Percentiles rank a stretch among this genome's conserved stretches.
phyloP scores from a whole-genome alignment of 768 basidiomycete species.

The Hemileccinum impolitum region DNA sequence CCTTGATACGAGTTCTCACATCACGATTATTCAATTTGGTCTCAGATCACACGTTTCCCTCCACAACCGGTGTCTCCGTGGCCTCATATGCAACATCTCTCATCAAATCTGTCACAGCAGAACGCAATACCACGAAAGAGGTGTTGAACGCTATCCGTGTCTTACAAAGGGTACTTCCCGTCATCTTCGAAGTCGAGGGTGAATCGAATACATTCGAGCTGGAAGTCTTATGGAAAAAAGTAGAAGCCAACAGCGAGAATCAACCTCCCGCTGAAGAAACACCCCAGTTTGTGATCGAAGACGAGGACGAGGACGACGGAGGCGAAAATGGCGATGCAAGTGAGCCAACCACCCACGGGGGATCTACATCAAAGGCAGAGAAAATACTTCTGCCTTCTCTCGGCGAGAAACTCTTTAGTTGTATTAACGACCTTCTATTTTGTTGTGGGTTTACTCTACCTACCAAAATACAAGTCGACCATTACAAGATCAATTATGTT shows the following conservation, averaged over 20 bases:
- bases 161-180: constrained; percentile 82
- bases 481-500: constrained; percentile 80
- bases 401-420: constrained; percentile 75
- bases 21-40: constrained; percentile 70
- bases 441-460: constrained; percentile 94
- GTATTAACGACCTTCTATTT: constrained; percentile 83
- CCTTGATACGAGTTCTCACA: constrained; percentile 70
- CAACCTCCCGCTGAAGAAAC: constrained; percentile 23
- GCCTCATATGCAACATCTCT: constrained; percentile 67
- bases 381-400: constrained; percentile 66
- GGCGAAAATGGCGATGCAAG: constrained; percentile 40
- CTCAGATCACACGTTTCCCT: constrained; percentile 78
- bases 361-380: constrained; percentile 32
- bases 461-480: constrained; percentile 67
- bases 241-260: constrained; percentile 42
- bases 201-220: constrained; percentile 72
- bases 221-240: constrained; percentile 79
- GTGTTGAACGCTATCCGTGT: constrained; percentile 91
- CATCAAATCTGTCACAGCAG: constrained; percentile 54
- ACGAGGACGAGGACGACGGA: constrained; percentile 55
- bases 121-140: constrained; percentile 75
- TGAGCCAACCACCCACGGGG: constrained; percentile 12
- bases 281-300: constrained; percentile 87
- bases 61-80: constrained; percentile 51
- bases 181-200: constrained; percentile 79